Base-by-base conservation (phyloP, 2,329 filamentous ascomycete genomes). In the Ascochyta fabae region DNA sequence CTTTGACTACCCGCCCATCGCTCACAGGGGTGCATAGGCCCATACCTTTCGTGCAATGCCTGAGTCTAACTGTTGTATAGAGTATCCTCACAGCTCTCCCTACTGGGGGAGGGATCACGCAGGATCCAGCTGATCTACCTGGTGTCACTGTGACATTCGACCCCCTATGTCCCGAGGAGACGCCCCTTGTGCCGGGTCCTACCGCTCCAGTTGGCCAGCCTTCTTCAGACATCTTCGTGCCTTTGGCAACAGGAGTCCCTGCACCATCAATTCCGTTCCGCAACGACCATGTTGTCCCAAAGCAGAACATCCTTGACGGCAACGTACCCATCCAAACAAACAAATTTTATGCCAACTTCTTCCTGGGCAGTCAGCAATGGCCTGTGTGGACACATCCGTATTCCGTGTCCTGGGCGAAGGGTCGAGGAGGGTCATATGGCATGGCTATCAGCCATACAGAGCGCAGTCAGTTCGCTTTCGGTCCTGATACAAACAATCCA, bases 401-500 rank as follows among this genome's bases (percentile, higher is more conserved):
- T 61, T 77, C 77, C 1, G 60, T 83, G 2, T 53, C 66, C 1
- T 81, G 79, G 79, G 66, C 72, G 1, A 78, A 78, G 42, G 79
- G 81, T 71, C 59, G 75, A 83, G 81, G 87, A 4, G 77, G 80
- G 43, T 92, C 89, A 71, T 96, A 86, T 82, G 94, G 94, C 31
- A 82, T 98, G 76, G 80, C 86, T 0, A 83, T 96, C 48, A 88
- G 89, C 10, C 93, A 97, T 68, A 83, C 88, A 4, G 89, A 94
- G 49, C 79, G 84, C 1, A 78, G 79, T 41, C 86, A 94, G 72
- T 80, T 89, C 49, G 88, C 89, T 0, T 75, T 67, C 51, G 73
- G 62, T 13, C 60, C 67, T 19, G 35, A 58, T 36, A 27, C 39
- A 2, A 31, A 63, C 16, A 62, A 82, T 5, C 80, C 82, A 56